These are phyloP conservation scores for Plasmopara viticola DNA, from an alignment of 352 stramenopile species.

Conservation along the genomic window DNA sequence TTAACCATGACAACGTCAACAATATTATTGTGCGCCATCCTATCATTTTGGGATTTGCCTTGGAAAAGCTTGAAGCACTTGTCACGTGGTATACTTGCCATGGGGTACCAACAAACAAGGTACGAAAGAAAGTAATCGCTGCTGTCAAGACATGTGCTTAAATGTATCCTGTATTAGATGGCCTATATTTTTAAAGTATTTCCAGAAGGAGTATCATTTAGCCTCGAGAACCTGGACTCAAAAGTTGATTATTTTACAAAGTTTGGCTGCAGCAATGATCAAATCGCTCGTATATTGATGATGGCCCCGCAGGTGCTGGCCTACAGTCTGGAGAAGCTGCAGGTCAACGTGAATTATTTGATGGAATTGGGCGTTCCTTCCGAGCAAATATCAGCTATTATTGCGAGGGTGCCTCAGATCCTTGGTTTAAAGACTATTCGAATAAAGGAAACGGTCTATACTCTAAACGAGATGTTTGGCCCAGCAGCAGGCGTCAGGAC, in stretches of 20 bases:
- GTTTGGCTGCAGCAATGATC: slow-evolving; percentile 26
- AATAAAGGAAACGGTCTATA: slow-evolving; percentile 37
- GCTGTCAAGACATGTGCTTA: neutral
- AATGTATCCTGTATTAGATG: slow-evolving; percentile 23
- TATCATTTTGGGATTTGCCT: slow-evolving; percentile 30
- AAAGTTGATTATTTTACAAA: slow-evolving; percentile 37
- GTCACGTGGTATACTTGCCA: slow-evolving; percentile 36
- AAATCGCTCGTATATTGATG: slow-evolving; percentile 38
- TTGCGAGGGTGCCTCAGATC: slow-evolving; percentile 34
- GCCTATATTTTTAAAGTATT: slow-evolving; percentile 50
- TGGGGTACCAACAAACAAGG: slow-evolving; percentile 27
- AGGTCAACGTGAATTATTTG: slow-evolving; percentile 27
- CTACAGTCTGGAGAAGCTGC: slow-evolving; percentile 28
- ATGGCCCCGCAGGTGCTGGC: slow-evolving; percentile 38
- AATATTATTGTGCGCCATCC: slow-evolving; percentile 29
- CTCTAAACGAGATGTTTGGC: slow-evolving; percentile 36
- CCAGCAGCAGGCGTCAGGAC: slow-evolving; percentile 11
- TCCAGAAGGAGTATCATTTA: slow-evolving; percentile 31
- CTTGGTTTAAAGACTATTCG: slow-evolving; percentile 28
- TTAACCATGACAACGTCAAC: slow-evolving; percentile 28
- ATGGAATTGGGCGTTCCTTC: slow-evolving; percentile 24
- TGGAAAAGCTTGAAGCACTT: slow-evolving; percentile 24
- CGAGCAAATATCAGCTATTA: slow-evolving; percentile 27
- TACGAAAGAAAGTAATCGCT: slow-evolving; percentile 8
- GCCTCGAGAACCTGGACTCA: slow-evolving; percentile 30